Conservation (phyloP, 768 basidiomycete species). For the Pleurotus tuoliensis region DNA sequence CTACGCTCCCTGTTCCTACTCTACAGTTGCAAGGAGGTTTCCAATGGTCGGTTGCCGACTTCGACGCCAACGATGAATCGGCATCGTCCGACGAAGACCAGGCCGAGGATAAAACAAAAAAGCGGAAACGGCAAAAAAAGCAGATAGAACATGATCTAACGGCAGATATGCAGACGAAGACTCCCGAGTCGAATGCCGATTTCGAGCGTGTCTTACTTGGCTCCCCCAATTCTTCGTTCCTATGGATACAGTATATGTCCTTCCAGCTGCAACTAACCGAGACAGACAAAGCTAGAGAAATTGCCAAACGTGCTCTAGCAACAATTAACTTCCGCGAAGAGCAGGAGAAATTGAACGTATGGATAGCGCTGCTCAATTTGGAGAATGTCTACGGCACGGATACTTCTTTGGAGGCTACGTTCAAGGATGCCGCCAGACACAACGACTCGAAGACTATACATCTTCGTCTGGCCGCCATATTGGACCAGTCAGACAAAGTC, state of each 20-base stretch:
- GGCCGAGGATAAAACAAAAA: constrained; percentile 46
- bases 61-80: constrained; percentile 33
- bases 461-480: constrained; percentile 78
- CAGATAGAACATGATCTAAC: constrained; percentile 79
- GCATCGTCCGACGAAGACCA: constrained; percentile 50
- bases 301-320: constrained; percentile 77
- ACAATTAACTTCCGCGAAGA: constrained; percentile 96
- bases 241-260: constrained; percentile 99
- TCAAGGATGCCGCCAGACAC: constrained; percentile 85
- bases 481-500: constrained; percentile 77
- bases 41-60: constrained; percentile 56
- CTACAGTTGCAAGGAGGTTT: constrained; percentile 61
- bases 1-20: constrained; percentile 10
- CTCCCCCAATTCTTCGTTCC: constrained; percentile 93
- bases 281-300: constrained; percentile 88
- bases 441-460: constrained; percentile 94
- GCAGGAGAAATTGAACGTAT: constrained; percentile 92
- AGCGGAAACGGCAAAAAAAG: constrained; percentile 64
- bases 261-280: constrained; percentile 97
- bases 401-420: constrained; percentile 70
- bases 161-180: constrained; percentile 79
- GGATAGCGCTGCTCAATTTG: constrained; percentile 94
- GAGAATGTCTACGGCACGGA: constrained; percentile 92
- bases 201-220: constrained; percentile 92
- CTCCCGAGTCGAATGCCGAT: constrained; percentile 88